phyloP scores from a whole-genome alignment of 1,139 yeast species.

The Yamadazyma membranifaciens region DNA sequence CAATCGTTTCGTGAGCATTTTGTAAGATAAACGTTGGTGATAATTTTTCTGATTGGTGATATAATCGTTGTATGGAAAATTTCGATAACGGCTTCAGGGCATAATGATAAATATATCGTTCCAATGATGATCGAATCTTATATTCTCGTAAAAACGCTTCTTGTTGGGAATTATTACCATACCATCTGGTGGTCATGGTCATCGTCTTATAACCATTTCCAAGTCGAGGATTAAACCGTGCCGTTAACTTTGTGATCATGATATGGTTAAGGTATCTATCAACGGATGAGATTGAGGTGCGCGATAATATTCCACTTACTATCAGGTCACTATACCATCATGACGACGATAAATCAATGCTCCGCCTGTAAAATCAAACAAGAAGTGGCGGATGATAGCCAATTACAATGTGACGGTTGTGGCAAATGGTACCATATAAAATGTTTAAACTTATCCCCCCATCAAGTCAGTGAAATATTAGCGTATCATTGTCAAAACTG shows the following conservation, averaged over 20 bases:
- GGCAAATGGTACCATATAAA: slow-evolving; percentile 58
- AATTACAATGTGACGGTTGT: slow-evolving; percentile 69
- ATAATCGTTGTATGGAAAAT: slow-evolving; percentile 46
- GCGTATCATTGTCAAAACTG: slow-evolving; percentile 59
- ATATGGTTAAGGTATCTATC: slow-evolving; percentile 48
- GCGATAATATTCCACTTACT: no score
- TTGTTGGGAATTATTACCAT: slow-evolving; percentile 20
- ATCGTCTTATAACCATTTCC: no score
- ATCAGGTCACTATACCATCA: background rate
- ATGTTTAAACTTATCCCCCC: slow-evolving; percentile 44
- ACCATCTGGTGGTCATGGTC: no score
- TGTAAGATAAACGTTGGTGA: slow-evolving; percentile 32
- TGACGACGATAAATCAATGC: slow-evolving; percentile 11
- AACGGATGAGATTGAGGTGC: slow-evolving; percentile 32
- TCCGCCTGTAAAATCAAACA: slow-evolving; percentile 18
- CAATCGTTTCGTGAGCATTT: slow-evolving; percentile 44
- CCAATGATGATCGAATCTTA: slow-evolving; percentile 49
- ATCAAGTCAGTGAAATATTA: slow-evolving; percentile 39
- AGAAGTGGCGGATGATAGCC: slow-evolving; percentile 18
- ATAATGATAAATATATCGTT: slow-evolving; percentile 49
- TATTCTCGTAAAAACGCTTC: slow-evolving; percentile 42
- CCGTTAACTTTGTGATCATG: slow-evolving; percentile 47
- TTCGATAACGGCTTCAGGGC: slow-evolving; percentile 47
- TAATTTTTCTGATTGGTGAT: slow-evolving; percentile 39
- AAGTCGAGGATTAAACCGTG: no score